Percentiles rank a stretch among this genome's conserved stretches.
Evolutionary conservation across 2,329 filamentous ascomycete species (phyloP).

Genomic region (Colletotrichum theobromicola): DNA sequence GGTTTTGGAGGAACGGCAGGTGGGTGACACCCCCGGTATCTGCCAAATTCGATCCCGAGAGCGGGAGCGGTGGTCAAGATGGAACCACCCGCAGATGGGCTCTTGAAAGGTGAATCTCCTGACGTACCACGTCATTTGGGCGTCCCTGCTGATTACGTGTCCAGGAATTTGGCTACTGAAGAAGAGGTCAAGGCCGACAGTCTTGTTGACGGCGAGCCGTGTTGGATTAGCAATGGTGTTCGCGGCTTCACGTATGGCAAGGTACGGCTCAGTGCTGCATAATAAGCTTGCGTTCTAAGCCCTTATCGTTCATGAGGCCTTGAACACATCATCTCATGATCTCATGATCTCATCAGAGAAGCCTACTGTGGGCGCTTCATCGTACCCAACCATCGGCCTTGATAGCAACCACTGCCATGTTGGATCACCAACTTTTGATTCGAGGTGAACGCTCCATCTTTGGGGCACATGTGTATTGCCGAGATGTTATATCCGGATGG

Average conservation of each 20-base stretch:
- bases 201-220: constrained; percentile 74
- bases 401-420: neutral
- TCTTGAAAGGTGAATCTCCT: constrained; percentile 62
- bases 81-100: constrained; percentile 86
- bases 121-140: neutral
- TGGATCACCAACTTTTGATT: neutral
- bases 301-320: neutral
- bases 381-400: neutral
- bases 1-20: constrained; percentile 72
- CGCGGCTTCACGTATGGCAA: constrained; percentile 72
- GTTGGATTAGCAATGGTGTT: constrained; percentile 90
- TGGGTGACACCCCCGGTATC: constrained; percentile 85
- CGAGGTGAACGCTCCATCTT: neutral
- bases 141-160: neutral
- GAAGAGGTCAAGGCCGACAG: constrained; percentile 63
- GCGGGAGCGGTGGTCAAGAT: constrained; percentile 76
- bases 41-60: constrained; percentile 33
- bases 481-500: neutral
- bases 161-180: constrained; percentile 67
- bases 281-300: neutral
- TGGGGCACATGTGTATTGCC: neutral
- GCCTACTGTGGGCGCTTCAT: neutral
- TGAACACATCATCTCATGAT: neutral
- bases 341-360: neutral
- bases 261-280: constrained; percentile 31